Base-by-base conservation (phyloP, 176 grass and related monocot genomes). In the Thinopyrum elongatum region DNA sequence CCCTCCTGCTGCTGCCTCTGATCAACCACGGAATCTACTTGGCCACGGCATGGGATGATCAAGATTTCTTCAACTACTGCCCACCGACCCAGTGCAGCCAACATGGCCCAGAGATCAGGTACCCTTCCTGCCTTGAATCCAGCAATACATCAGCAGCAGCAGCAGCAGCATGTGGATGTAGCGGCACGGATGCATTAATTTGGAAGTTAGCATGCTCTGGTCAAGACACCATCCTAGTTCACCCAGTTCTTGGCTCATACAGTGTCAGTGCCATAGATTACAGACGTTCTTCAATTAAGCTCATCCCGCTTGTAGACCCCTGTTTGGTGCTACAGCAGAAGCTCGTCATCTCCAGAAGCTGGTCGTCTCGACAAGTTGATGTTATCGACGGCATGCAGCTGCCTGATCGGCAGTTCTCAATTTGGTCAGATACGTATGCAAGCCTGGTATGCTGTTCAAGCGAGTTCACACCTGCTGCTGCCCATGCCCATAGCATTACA, bases 161-260 rank as follows among this genome's bases (percentile, higher is more conserved):
- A 35, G 34, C 34, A 35, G 10, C 11, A 46, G 4, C 12, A 46
- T 46, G 42, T 46, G 42, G 42, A 46, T 46, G 42, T 46, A 1
- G 12, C 3, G 0, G 12, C 12, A 46, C n/a, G n/a, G n/a, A n/a
- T n/a, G n/a, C 3, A 46, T 14, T 3, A 46, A 46, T 11, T 12
- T 4, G 11, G 42, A 44, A 70, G 26, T n/a, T 96, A 42, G 81
- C 68, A 28, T 96, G 94, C 53, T 91, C 49, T 4, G 66, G 81
- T 17, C 12, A 76, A 7, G 82, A 89, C 61, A 87, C 91, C 80
- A 12, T 91, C 67, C 72, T 95, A 5, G 25, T 59, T 23, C 49
- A 86, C 62, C 68, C 89, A 41, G 6, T 27, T 36, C 36, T 72
- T 72, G 69, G 69, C 36, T 5, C n/a, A 42, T 42, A 72, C 22